Base-by-base conservation (phyloP, 2,329 filamentous ascomycete species). In the Paracorniculantispora psalliotae region DNA sequence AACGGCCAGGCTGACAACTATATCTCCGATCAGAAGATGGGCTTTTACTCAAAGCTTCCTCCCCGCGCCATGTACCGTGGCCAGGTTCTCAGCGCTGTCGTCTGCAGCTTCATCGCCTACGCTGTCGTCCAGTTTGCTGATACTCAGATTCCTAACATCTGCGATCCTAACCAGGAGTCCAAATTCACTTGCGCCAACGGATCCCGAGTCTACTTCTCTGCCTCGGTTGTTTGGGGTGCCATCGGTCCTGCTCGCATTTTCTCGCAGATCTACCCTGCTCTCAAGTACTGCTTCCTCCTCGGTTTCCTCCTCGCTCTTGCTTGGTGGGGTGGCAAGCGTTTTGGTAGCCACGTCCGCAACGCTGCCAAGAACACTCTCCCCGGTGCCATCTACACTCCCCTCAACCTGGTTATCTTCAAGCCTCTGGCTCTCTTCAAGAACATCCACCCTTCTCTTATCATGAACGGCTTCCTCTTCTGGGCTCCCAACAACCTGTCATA, bases 301-400 rank as follows among this genome's bases (percentile, higher is more conserved):
- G 57, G 57, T 41, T 59, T 59, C 23, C 61, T 66, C 28, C 64
- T 78, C 15, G 71, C 74, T 17, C 10, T 78, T 3, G 53, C 72
- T 3, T 78, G 75, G 62, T 68, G 56, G 59, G 87, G 88, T 7
- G 81, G 89, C 67, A 91, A 91, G 67, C 87, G 89, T 1, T 92
- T 92, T 68, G 69, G 67, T 53, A 46, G 58, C 0, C 30, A 60
- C 19, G 23, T 63, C 12, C 57, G 57, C 30, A 39, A 56, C 43
- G 62, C 61, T 12, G 21, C 59, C 19, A 47, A 28, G 12, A 43
- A 47, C 25, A 48, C 57, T 23, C 30, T 47, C 25, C 51, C 39
- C 3, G 37, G 63, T 17, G 62, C 61, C 15, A 49, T 66, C 21
- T 65, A 57, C 56, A 47, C 26, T 8, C 59, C 61, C 1, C 10